Evolutionary conservation across 2,329 filamentous ascomycete species (phyloP), one percentile per base, ranked within the genome.

Genomic region (Botryotinia globosa): DNA sequence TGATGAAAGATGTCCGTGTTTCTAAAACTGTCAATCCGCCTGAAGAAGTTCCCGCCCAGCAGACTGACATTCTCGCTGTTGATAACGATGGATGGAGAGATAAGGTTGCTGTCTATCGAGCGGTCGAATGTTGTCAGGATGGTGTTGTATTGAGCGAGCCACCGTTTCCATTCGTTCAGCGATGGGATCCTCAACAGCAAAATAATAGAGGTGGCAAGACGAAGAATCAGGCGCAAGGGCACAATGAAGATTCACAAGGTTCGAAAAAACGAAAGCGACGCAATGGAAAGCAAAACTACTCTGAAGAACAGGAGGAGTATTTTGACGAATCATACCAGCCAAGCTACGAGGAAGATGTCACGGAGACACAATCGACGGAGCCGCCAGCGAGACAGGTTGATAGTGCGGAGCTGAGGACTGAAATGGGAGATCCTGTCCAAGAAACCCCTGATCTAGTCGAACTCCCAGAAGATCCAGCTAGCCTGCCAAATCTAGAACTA

Each of bases 111-210:
- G 87, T 84, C 18, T 89, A 97, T 74, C 87, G 88, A 37, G 94
- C 93, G 34, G 92, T 97, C 0, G 95, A 98, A 81, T 98, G 94
- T 81, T 89, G 90, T 74, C 86, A 92, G n/a, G 87, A 92, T 44
- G 87, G 86, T 8, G 83, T 93, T 56, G 83, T 87, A 45, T 84
- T 97, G 63, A 92, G 88, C 70, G 87, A 92, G 48, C 94, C 95
- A 0, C 93, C 94, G 0, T 98, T 97, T 79, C 94, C 94, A 0
- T 98, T 98, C 81, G 85, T 92, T 25, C 94, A 98, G 81, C 88
- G 92, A 64, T 98, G 94, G 95, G 93, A 97, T 81, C 87, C 88
- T 5, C 91, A 94, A 74, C 92, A 94, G 78, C 86, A 88, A 80
- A 81, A 80, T 56, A 83, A 83, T 65, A 80, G 82, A 42, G 82